Conservation (phyloP, 805 yeast genomes). For the Ogataea naganishii region DNA sequence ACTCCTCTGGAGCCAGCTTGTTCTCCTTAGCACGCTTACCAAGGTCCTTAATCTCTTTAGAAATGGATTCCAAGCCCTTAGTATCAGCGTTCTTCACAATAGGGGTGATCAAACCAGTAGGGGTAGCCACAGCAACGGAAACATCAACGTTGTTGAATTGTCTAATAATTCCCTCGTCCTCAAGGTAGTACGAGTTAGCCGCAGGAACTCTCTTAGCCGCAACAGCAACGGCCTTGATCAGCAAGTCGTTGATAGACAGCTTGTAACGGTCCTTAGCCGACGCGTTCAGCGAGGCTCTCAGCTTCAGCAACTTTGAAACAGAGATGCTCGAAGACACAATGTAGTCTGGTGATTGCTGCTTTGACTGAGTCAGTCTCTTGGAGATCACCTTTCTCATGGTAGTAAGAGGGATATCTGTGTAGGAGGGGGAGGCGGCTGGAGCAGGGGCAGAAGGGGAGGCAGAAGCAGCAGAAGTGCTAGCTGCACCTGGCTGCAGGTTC, state of each 20-base stretch:
- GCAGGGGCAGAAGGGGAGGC: constrained; percentile 37
- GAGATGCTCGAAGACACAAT: constrained; percentile 82
- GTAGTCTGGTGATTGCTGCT: constrained; percentile 84
- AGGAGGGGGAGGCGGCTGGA: constrained; percentile 48
- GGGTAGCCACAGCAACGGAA: constrained; percentile 97
- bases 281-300: constrained; percentile 84
- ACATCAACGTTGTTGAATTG: constrained; percentile 89
- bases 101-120: constrained; percentile 95
- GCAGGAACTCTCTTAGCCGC: constrained; percentile 89
- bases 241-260: constrained; percentile 87
- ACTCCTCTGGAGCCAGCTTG: constrained; percentile 91
- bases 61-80: constrained; percentile 79
- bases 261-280: constrained; percentile 80
- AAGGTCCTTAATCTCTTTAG: constrained; percentile 78
- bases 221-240: constrained; percentile 88
- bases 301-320: constrained; percentile 83
- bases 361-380: constrained; percentile 76
- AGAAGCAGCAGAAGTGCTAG: constrained; percentile 32
- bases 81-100: constrained; percentile 82
- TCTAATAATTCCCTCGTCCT: constrained; percentile 81
- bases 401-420: constrained; percentile 77
- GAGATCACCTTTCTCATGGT: constrained; percentile 94
- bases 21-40: constrained; percentile 95
- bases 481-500: constrained; percentile 39
- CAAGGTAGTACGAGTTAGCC: constrained; percentile 91